Percentiles rank a stretch among this genome's conserved stretches.
Evolutionary conservation across 2,329 filamentous ascomycete species (phyloP).

Genomic region (Exophiala spinifera): DNA sequence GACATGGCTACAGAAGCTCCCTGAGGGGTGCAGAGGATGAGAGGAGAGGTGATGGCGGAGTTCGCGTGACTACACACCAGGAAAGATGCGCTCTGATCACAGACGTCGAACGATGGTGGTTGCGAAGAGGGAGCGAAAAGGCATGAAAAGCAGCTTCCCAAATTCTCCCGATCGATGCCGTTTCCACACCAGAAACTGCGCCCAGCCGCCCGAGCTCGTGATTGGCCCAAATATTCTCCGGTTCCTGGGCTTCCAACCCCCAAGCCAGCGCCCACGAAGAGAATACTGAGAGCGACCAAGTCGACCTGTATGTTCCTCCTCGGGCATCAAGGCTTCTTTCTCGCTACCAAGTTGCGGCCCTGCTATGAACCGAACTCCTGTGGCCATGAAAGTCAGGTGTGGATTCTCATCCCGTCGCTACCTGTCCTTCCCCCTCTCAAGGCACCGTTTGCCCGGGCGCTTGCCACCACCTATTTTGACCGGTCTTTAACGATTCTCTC

Average conservation of each 20-base stretch:
- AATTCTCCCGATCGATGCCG: slow-evolving; percentile 7
- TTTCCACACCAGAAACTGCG: slow-evolving; percentile 2
- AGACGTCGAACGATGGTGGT: slow-evolving; percentile 11
- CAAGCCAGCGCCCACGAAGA: background rate
- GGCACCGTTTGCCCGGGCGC: background rate
- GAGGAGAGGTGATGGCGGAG: slow-evolving; percentile 17
- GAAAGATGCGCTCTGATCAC: slow-evolving; percentile 1
- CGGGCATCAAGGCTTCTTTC: no score
- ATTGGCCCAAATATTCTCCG: slow-evolving; percentile 12
- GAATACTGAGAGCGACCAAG: no score
- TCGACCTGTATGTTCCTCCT: no score
- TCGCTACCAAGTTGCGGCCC: no score
- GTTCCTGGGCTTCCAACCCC: background rate
- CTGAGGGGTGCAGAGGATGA: slow-evolving; percentile 6
- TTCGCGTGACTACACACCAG: slow-evolving; percentile 16
- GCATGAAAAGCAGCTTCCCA: slow-evolving; percentile 13
- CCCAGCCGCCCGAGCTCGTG: slow-evolving; percentile 16
- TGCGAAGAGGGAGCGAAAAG: slow-evolving; percentile 32
- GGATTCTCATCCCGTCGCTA: background rate
- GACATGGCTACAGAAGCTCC: slow-evolving; percentile 40
- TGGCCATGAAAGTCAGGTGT: background rate
- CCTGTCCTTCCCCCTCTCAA: background rate
- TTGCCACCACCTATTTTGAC: background rate
- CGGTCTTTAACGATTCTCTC: background rate
- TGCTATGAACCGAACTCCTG: no score